A percentile compares a stretch with the other conserved stretches of the same genome.
Evolutionary conservation across 2,329 filamentous ascomycete genomes (phyloP).

Genomic region (Cylindrodendrum hubeiense): DNA sequence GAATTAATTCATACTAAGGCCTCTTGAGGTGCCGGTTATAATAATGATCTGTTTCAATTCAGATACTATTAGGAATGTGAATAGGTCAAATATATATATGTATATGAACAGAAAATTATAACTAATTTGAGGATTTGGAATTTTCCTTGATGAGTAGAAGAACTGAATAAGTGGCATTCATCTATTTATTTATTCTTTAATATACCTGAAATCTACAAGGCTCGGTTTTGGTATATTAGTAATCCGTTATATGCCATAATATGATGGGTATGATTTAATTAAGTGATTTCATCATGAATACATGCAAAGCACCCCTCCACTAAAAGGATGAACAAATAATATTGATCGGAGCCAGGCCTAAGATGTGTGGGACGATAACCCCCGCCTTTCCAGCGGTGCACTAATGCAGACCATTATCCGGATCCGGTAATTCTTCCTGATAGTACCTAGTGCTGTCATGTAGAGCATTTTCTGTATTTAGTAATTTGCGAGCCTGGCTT

Average conservation of each 20-base stretch:
- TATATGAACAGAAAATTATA: background rate
- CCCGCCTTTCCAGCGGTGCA: background rate
- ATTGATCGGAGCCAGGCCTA: background rate
- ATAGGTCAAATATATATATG: background rate
- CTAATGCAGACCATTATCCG: slow-evolving; percentile 1
- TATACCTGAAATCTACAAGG: background rate
- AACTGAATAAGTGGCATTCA: background rate
- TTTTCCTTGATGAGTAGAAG: background rate
- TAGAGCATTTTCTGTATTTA: background rate
- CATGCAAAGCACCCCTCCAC: background rate
- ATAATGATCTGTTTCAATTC: background rate
- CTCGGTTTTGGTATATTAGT: background rate
- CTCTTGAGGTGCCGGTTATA: background rate
- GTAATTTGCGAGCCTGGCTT: background rate
- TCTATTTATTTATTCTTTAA: background rate
- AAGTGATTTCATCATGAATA: background rate
- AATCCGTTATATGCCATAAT: background rate
- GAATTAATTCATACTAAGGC: background rate
- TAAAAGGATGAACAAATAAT: background rate
- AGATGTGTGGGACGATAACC: background rate
- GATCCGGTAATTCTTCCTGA: background rate
- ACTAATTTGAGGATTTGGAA: background rate
- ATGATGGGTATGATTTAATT: background rate
- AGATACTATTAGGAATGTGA: background rate
- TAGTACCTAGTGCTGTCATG: background rate